phyloP scores from a whole-genome alignment of 257 asterid species.

The Primulina tabacum region DNA sequence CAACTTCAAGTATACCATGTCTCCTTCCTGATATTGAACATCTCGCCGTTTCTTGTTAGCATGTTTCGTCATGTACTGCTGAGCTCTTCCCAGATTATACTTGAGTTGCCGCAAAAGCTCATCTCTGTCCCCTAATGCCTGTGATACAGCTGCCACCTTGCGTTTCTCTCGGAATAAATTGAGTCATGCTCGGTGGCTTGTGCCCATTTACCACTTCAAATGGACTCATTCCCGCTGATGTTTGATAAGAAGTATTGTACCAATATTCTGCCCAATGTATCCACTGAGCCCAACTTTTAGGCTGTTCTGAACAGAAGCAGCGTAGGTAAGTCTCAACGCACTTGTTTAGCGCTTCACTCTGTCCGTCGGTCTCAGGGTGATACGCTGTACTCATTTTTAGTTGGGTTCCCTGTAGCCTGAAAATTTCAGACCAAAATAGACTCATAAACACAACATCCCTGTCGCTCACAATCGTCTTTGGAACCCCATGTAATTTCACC shows the following conservation, averaged over 20 bases:
- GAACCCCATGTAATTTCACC: not conserved
- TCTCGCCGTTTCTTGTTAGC: no score
- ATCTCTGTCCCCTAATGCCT: no score
- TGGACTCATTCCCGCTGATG: not conserved
- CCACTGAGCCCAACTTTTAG: not conserved
- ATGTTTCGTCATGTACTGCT: no score
- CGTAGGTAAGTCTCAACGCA: not conserved
- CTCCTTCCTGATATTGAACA: no score
- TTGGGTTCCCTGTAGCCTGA: not conserved
- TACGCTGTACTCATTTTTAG: not conserved
- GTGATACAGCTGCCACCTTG: no score
- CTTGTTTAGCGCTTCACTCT: not conserved
- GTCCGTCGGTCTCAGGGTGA: not conserved
- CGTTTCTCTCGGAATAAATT: no score
- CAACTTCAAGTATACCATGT: no score
- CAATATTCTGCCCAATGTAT: not conserved
- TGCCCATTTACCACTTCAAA: not conserved
- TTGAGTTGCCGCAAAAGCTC: no score
- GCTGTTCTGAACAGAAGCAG: no score
- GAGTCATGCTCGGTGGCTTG: not conserved
- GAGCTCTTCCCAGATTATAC: no score
- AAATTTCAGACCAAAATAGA: not conserved
- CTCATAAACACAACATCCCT: not conserved
- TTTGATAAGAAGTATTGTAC: not conserved
- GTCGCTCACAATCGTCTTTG: not conserved